Evolutionary conservation across 2,329 filamentous ascomycete genomes (phyloP).

Genomic region (Macrophomina phaseolina): DNA sequence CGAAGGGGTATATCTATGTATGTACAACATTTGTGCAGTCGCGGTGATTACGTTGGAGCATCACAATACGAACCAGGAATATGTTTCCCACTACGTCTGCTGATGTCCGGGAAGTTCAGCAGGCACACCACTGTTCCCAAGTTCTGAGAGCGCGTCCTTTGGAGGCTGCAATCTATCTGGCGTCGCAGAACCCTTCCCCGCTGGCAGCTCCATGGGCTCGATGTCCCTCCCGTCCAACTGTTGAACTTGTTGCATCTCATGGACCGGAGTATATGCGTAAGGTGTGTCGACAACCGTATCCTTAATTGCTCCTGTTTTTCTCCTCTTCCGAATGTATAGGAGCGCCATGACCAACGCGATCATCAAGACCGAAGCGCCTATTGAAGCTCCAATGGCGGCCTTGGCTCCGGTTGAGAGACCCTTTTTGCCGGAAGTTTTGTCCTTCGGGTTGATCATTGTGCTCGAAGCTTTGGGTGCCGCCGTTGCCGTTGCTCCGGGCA

Average conservation of each 20-base stretch:
- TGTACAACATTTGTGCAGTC: no score
- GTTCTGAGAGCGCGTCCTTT: neutral
- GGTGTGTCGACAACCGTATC: neutral
- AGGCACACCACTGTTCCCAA: neutral
- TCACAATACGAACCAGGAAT: neutral
- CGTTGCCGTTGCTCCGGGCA: neutral
- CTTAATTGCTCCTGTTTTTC: neutral
- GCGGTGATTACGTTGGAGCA: no score
- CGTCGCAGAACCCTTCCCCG: neutral
- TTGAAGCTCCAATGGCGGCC: conserved; percentile 14
- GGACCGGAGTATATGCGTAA: neutral
- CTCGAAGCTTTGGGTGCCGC: neutral
- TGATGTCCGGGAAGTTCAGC: neutral
- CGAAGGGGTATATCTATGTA: no score
- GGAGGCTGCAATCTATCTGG: neutral
- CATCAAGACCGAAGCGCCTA: neutral
- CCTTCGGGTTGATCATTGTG: neutral
- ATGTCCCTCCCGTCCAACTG: neutral
- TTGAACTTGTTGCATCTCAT: neutral
- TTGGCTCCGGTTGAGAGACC: conserved; percentile 18
- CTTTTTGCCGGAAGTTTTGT: neutral
- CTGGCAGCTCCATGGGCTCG: neutral
- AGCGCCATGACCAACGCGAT: neutral
- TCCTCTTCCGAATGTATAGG: neutral
- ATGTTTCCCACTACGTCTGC: neutral